Evolutionary conservation across 164 flowering plant species (phyloP).

Genomic region (Vitis amurensis): DNA sequence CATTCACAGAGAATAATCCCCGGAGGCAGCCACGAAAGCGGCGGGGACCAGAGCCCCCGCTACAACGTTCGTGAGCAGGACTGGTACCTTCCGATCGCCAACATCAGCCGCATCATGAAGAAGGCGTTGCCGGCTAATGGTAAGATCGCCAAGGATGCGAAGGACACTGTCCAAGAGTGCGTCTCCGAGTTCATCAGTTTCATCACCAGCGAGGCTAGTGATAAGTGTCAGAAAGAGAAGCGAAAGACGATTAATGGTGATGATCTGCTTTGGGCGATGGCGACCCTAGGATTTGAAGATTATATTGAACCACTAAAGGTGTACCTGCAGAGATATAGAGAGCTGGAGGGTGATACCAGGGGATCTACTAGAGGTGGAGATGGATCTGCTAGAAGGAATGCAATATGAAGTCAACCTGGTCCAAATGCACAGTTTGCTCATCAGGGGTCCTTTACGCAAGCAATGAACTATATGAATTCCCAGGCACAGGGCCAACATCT

Average conservation of each 20-base stretch:
- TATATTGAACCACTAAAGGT: slow-evolving; percentile 67
- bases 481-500: slow-evolving; percentile 36
- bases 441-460: slow-evolving; percentile 43
- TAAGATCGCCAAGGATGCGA: slow-evolving; percentile 51
- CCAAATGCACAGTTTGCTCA: slow-evolving; percentile 45
- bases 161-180: slow-evolving; percentile 49
- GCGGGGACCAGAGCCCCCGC: slow-evolving; percentile 43
- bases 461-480: slow-evolving; percentile 35
- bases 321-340: slow-evolving; percentile 61
- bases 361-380: slow-evolving; percentile 53
- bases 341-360: slow-evolving; percentile 74
- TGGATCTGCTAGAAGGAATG: slow-evolving; percentile 36
- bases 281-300: slow-evolving; percentile 72
- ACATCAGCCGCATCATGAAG: slow-evolving; percentile 53
- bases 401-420: slow-evolving; percentile 29
- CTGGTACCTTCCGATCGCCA: slow-evolving; percentile 44
- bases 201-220: slow-evolving; percentile 69
- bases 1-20: no score
- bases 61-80: slow-evolving; percentile 41
- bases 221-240: slow-evolving; percentile 79
- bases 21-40: slow-evolving; percentile 30
- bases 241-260: slow-evolving; percentile 80
- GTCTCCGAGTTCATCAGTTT: slow-evolving; percentile 53
- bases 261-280: slow-evolving; percentile 82
- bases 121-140: slow-evolving; percentile 43